phyloP scores from a whole-genome alignment of 2,329 filamentous ascomycete genomes.

The Fusarium sp. region DNA sequence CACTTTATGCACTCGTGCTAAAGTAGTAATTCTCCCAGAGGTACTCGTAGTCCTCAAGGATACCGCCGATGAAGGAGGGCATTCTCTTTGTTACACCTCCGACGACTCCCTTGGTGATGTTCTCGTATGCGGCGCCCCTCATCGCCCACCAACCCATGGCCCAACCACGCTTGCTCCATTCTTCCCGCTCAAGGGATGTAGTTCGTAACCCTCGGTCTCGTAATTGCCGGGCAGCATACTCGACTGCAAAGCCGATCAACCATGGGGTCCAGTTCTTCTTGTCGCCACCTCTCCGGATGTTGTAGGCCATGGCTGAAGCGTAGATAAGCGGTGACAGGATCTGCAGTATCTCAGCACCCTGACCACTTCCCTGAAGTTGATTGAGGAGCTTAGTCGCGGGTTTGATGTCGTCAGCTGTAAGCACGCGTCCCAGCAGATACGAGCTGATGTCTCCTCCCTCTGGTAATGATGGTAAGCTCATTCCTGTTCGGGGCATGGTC shows the following conservation, averaged over 20 bases:
- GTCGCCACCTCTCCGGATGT: conserved; percentile 57
- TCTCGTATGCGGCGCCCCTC: conserved; percentile 97
- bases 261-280: conserved; percentile 91
- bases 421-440: conserved; percentile 88
- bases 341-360: conserved; percentile 88
- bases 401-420: conserved; percentile 97
- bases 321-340: conserved; percentile 91
- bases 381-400: conserved; percentile 89
- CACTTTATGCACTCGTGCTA: conserved; percentile 59
- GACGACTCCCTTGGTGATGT: conserved; percentile 81
- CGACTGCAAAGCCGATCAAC: conserved; percentile 84
- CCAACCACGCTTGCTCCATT: conserved; percentile 89
- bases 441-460: conserved; percentile 83
- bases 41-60: conserved; percentile 96
- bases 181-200: conserved; percentile 88
- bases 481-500: conserved; percentile 93
- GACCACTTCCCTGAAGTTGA: conserved; percentile 75
- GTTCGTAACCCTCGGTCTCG: conserved; percentile 79
- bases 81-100: conserved; percentile 78
- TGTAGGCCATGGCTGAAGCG: conserved; percentile 80
- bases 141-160: conserved; percentile 95
- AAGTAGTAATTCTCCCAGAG: conserved; percentile 99
- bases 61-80: conserved; percentile 82
- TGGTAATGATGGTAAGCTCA: conserved; percentile 85
- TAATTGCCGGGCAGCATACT: conserved; percentile 89